Conservation (phyloP, 805 yeast genomes). For the Tetrapisispora fleetii region DNA sequence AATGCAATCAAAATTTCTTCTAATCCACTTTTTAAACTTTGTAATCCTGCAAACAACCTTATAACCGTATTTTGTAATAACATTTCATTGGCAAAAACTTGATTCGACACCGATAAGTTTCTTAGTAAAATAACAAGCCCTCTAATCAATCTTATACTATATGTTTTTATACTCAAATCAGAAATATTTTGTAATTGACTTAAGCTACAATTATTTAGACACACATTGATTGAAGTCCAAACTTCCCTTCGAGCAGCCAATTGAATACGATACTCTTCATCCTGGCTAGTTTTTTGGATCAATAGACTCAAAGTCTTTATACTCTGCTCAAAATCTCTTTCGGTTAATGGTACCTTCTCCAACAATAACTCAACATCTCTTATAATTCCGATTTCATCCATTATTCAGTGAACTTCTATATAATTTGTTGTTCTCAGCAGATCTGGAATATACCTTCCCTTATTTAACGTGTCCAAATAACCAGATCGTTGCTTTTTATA, state of each 20-base stretch:
- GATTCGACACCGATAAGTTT: slow-evolving; percentile 33
- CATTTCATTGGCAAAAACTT: slow-evolving; percentile 21
- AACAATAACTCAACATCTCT: not conserved
- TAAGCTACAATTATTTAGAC: slow-evolving; percentile 4
- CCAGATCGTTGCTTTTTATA: too few relatives aligned
- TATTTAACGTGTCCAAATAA: too few relatives aligned
- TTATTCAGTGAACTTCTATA: too few relatives aligned
- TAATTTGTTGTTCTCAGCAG: too few relatives aligned
- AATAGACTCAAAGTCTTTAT: slow-evolving; percentile 11
- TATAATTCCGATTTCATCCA: not conserved
- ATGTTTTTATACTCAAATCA: slow-evolving; percentile 5
- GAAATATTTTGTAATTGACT: slow-evolving; percentile 1
- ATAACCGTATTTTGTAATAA: slow-evolving; percentile 12
- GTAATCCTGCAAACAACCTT: slow-evolving; percentile 5
- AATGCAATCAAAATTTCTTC: slow-evolving; percentile 17
- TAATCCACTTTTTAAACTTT: not conserved
- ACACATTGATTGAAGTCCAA: slow-evolving; percentile 21
- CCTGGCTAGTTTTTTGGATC: slow-evolving; percentile 19
- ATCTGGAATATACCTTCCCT: too few relatives aligned
- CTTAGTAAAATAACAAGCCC: slow-evolving; percentile 42
- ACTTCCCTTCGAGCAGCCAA: slow-evolving; percentile 15
- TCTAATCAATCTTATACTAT: slow-evolving; percentile 32
- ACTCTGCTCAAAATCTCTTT: not conserved
- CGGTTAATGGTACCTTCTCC: not conserved
- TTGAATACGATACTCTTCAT: slow-evolving; percentile 18